These are phyloP conservation scores for Globisporangium paddicum DNA, from an alignment of 352 stramenopile species.

Conservation along the genomic window DNA sequence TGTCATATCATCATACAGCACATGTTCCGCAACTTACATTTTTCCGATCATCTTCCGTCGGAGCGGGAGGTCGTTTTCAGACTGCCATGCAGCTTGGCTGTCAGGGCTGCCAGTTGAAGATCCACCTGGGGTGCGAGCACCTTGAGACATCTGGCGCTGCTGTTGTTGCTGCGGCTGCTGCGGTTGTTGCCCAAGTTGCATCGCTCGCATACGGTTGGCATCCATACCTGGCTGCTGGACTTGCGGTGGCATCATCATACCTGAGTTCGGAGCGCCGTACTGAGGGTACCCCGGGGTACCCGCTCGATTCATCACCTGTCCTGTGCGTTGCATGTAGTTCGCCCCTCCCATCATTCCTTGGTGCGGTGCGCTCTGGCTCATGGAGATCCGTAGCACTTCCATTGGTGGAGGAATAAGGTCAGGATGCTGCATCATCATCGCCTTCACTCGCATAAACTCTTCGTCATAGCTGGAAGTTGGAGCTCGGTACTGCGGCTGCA, in stretches of 20 bases:
- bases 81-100: slow-evolving; percentile 76
- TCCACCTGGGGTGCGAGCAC: slow-evolving; percentile 30
- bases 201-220: slow-evolving; percentile 32
- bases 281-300: slow-evolving; percentile 40
- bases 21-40: slow-evolving; percentile 57
- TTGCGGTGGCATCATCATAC: slow-evolving; percentile 64
- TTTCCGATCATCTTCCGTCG: slow-evolving; percentile 89
- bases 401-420: slow-evolving; percentile 84
- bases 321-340: slow-evolving; percentile 65
- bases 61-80: slow-evolving; percentile 80
- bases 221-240: slow-evolving; percentile 31
- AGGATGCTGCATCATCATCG: slow-evolving; percentile 87
- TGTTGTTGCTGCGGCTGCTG: slow-evolving; percentile 1
- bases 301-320: slow-evolving; percentile 57
- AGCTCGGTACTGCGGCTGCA: slow-evolving; percentile 60
- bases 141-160: slow-evolving; percentile 29
- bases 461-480: slow-evolving; percentile 76
- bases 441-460: slow-evolving; percentile 83
- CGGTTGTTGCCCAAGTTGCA: slow-evolving; percentile 26
- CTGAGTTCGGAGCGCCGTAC: slow-evolving; percentile 52
- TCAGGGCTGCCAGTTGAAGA: slow-evolving; percentile 32
- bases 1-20: not conserved
- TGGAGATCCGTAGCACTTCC: slow-evolving; percentile 83
- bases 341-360: slow-evolving; percentile 62
- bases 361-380: slow-evolving; percentile 56